These are phyloP conservation scores for Hymenoscyphus fructigenus DNA, from an alignment of 2,329 filamentous ascomycete species.

Conservation along the genomic window DNA sequence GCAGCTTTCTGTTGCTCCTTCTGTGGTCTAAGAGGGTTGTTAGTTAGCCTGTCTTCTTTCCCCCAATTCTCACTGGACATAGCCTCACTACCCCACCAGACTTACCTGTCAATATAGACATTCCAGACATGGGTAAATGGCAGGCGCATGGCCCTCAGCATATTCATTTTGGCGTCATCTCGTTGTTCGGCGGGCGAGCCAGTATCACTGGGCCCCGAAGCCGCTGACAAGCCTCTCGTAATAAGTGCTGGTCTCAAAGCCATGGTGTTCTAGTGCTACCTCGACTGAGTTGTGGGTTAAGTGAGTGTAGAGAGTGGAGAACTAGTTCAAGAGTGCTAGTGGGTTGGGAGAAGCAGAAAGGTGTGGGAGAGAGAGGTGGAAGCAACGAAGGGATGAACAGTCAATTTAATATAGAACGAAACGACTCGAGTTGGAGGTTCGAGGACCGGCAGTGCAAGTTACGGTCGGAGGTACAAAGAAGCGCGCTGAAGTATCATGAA, in stretches of 20 bases:
- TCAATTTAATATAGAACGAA: conserved; percentile 2
- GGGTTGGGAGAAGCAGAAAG: not conserved
- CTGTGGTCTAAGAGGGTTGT: conserved; percentile 32
- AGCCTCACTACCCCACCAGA: not conserved
- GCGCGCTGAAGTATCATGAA: not conserved
- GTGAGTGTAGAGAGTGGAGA: conserved; percentile 12
- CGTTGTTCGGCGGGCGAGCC: conserved; percentile 70
- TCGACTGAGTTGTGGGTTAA: conserved; percentile 11
- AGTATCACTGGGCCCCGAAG: conserved; percentile 60
- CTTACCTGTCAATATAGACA: conserved; percentile 65
- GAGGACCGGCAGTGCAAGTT: conserved; percentile 7
- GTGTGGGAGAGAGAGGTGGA: not conserved
- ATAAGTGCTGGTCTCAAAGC: conserved; percentile 57
- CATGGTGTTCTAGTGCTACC: conserved; percentile 43
- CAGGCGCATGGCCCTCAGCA: conserved; percentile 71
- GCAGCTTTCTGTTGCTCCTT: conserved; percentile 39
- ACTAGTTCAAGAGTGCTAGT: not conserved
- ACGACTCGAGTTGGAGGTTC: conserved; percentile 6
- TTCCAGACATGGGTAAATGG: conserved; percentile 80
- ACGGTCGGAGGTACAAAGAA: not conserved
- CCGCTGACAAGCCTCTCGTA: conserved; percentile 61
- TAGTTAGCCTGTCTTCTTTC: conserved; percentile 3
- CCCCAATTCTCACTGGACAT: not conserved
- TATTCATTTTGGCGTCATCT: conserved; percentile 80
- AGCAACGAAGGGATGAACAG: conserved; percentile 1